Conservation (phyloP, 2,329 filamentous ascomycete species). For the Penicillium sp. region DNA sequence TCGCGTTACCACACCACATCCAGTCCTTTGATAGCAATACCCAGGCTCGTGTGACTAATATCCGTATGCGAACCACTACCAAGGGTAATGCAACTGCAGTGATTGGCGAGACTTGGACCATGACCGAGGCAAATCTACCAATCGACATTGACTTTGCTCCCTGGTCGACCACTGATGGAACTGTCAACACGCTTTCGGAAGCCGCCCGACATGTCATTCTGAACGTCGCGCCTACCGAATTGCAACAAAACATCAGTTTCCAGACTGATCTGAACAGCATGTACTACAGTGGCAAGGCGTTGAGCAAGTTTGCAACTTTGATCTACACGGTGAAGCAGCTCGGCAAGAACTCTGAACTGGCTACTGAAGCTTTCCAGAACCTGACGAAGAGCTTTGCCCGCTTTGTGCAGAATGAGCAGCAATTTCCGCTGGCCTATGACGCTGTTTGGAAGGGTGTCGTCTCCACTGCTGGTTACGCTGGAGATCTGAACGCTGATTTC, state of each 20-base stretch:
- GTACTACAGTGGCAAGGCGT: constrained; percentile 87
- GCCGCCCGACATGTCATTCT: constrained; percentile 61
- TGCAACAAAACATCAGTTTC: constrained; percentile 70
- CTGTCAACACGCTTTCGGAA: constrained; percentile 39
- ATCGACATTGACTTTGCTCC: constrained; percentile 73
- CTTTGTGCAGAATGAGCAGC: constrained; percentile 68
- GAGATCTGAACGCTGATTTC: constrained; percentile 73
- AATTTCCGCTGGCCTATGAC: constrained; percentile 59
- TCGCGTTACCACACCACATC: constrained; percentile 82
- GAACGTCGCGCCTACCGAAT: constrained; percentile 66
- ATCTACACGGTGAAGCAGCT: constrained; percentile 66
- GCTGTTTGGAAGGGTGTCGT: constrained; percentile 75
- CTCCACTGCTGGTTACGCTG: constrained; percentile 69
- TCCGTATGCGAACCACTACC: constrained; percentile 75
- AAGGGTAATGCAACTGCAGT: constrained; percentile 79
- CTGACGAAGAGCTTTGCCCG: constrained; percentile 66
- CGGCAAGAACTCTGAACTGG: constrained; percentile 57
- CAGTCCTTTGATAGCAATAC: constrained; percentile 67
- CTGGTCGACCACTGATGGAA: constrained; percentile 60
- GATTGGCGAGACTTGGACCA: constrained; percentile 70
- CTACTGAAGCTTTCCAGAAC: constrained; percentile 57
- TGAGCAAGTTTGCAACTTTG: constrained; percentile 73
- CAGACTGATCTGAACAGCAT: constrained; percentile 79
- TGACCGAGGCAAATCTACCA: constrained; percentile 73
- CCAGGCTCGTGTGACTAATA: constrained; percentile 47